These are phyloP conservation scores for Aspergillus panamensis DNA, from an alignment of 495 filamentous ascomycete genomes.

Conservation along the genomic window DNA sequence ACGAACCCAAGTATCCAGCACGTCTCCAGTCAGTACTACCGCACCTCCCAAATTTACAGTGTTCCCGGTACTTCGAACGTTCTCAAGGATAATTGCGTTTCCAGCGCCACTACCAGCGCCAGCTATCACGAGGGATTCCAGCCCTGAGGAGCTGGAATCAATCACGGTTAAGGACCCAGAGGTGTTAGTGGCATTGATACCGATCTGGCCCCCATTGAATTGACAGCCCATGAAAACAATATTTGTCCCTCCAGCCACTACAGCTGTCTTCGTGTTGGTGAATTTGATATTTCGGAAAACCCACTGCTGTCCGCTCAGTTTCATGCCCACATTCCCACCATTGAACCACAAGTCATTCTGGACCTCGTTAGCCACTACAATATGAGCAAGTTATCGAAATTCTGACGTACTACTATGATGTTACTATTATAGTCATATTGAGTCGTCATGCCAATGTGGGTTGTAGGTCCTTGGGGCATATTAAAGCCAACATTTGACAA, in stretches of 20 bases:
- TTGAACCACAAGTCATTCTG: constrained; percentile 58
- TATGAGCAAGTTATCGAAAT: not conserved
- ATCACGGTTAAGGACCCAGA: constrained; percentile 50
- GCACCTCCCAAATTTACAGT: constrained; percentile 24
- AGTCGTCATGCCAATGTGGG: constrained; percentile 64
- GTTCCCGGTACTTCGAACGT: constrained; percentile 22
- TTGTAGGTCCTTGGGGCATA: constrained; percentile 52
- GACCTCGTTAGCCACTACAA: not conserved
- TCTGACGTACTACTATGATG: constrained; percentile 26
- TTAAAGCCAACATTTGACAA: constrained; percentile 69
- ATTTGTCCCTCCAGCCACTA: constrained; percentile 40
- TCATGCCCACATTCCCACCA: constrained; percentile 57
- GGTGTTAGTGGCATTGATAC: constrained; percentile 29
- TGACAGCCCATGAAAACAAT: constrained; percentile 32
- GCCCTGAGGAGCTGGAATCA: constrained; percentile 35
- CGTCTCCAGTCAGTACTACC: constrained; percentile 17
- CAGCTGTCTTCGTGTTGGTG: constrained; percentile 48
- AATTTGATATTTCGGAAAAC: constrained; percentile 65
- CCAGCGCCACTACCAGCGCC: constrained; percentile 18
- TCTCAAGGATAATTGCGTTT: constrained; percentile 31
- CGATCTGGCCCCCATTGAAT: constrained; percentile 25
- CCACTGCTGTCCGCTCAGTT: constrained; percentile 68
- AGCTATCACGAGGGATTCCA: constrained; percentile 40
- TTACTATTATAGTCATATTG: constrained; percentile 56
- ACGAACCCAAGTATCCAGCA: constrained; percentile 30